Evolutionary conservation across 768 basidiomycete genomes (phyloP).

Genomic region (Rhodosporidiobolus odoratus): DNA sequence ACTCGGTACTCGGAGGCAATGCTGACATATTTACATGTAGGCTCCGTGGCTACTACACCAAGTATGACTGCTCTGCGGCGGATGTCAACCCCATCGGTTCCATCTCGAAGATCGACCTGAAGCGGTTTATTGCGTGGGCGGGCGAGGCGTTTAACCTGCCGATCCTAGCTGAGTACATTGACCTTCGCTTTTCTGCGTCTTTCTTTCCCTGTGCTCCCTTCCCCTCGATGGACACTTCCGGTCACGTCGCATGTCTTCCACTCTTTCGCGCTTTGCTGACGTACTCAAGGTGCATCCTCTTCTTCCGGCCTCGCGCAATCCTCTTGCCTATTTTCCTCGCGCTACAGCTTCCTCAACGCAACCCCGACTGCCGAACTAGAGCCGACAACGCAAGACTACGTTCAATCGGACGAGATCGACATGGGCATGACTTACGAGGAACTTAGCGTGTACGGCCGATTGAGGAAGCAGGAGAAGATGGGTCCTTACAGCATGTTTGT

Average conservation of each 20-base stretch:
- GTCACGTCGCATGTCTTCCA: too few relatives aligned
- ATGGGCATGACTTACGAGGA: slow-evolving; percentile 86
- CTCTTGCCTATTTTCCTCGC: background rate
- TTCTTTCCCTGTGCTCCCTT: background rate
- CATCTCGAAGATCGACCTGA: slow-evolving; percentile 95
- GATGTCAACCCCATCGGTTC: slow-evolving; percentile 98
- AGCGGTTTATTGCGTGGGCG: slow-evolving; percentile 87
- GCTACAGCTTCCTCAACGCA: slow-evolving; percentile 74
- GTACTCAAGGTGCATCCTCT: too few relatives aligned
- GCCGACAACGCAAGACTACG: slow-evolving; percentile 86
- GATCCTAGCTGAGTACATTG: slow-evolving; percentile 67
- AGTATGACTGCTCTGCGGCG: slow-evolving; percentile 92
- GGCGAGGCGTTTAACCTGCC: slow-evolving; percentile 73
- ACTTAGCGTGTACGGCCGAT: slow-evolving; percentile 81
- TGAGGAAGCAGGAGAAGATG: slow-evolving; percentile 94
- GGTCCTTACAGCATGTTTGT: slow-evolving; percentile 97
- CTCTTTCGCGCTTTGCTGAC: too few relatives aligned
- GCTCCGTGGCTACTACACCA: slow-evolving; percentile 91
- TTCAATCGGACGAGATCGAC: slow-evolving; percentile 85
- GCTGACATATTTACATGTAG: slow-evolving; percentile 49
- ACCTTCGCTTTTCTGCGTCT: slow-evolving; percentile 1
- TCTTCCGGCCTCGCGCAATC: background rate
- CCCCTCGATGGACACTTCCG: too few relatives aligned
- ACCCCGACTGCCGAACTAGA: slow-evolving; percentile 94
- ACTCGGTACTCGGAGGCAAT: background rate